Evolutionary conservation across 2,329 filamentous ascomycete genomes (phyloP).

Genomic region (Penicillium nordicum): DNA sequence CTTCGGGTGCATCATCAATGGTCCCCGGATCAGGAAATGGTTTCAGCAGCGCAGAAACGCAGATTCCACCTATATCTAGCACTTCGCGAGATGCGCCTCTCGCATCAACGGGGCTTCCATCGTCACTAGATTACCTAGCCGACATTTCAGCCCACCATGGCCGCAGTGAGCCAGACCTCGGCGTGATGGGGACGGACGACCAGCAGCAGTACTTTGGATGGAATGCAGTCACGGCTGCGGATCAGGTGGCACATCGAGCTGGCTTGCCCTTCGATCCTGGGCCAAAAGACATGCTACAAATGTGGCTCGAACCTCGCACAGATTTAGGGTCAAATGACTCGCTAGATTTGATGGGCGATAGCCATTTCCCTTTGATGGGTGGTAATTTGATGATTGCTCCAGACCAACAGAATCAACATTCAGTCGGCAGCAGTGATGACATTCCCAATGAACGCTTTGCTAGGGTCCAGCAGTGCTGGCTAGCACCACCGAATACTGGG

Average conservation of each 20-base stretch:
- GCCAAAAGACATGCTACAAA: constrained; percentile 34
- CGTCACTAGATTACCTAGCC: constrained; percentile 42
- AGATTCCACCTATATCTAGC: constrained; percentile 15
- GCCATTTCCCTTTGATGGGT: constrained; percentile 23
- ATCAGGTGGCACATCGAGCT: constrained; percentile 22
- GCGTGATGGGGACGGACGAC: constrained; percentile 29
- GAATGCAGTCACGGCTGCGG: constrained; percentile 26
- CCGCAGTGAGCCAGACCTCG: constrained; percentile 28
- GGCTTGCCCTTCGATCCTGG: constrained; percentile 12
- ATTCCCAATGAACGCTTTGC: constrained; percentile 44
- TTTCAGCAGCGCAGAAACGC: constrained; percentile 9
- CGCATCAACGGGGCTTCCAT: constrained; percentile 29
- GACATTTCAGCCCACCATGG: constrained; percentile 35
- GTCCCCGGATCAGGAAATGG: constrained; percentile 11
- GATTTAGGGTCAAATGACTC: constrained; percentile 31
- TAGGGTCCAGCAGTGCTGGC: constrained; percentile 44
- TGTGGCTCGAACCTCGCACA: constrained; percentile 37
- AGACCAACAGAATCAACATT: constrained; percentile 24
- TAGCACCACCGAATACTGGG: constrained; percentile 37
- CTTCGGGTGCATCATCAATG: constrained; percentile 12
- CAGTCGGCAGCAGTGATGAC: constrained; percentile 21
- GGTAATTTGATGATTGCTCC: constrained; percentile 22
- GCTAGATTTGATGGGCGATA: constrained; percentile 28
- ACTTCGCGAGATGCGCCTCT: constrained; percentile 27
- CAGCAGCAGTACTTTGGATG: constrained; percentile 33